Evolutionary conservation across 106 monocot species (phyloP).

Genomic region (Phalaenopsis equestris): DNA sequence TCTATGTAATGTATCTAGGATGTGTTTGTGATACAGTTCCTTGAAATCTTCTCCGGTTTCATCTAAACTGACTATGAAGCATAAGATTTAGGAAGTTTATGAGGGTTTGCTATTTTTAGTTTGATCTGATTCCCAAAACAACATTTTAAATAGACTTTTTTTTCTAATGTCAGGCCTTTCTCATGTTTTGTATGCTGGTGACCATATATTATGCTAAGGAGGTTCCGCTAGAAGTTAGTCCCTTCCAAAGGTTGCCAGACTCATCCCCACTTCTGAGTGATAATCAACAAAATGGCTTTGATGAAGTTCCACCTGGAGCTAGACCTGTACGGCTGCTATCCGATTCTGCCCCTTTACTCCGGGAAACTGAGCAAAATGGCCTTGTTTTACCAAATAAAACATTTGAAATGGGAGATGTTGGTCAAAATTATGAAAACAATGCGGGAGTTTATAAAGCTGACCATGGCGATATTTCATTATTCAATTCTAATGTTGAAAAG

Average conservation of each 20-base stretch:
- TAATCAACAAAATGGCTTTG: constrained; percentile 19
- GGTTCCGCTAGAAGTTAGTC: constrained; percentile 44
- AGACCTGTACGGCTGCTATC: constrained; percentile 21
- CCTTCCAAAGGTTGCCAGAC: constrained; percentile 36
- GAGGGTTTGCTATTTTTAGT: neutral
- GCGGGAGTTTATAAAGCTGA: constrained; percentile 11
- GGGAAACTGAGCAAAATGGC: constrained; percentile 32
- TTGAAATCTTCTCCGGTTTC: neutral
- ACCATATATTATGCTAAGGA: constrained; percentile 89
- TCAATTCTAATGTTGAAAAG: constrained; percentile 16
- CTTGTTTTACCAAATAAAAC: constrained; percentile 10
- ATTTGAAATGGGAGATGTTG: constrained; percentile 10
- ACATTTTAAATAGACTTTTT: constrained; percentile 1
- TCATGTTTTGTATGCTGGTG: constrained; percentile 80
- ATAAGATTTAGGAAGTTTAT: neutral
- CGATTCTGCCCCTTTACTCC: constrained; percentile 78
- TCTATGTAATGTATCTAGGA: neutral
- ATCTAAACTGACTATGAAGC: neutral
- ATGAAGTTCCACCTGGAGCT: constrained; percentile 51
- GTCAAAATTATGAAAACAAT: constrained; percentile 21
- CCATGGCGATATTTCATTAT: constrained; percentile 13
- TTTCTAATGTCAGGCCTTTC: constrained; percentile 48
- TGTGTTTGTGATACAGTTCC: neutral
- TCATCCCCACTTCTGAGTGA: constrained; percentile 71
- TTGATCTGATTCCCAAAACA: neutral